Base-by-base conservation (phyloP, 306 rosid species). In the Castanea sativa region DNA sequence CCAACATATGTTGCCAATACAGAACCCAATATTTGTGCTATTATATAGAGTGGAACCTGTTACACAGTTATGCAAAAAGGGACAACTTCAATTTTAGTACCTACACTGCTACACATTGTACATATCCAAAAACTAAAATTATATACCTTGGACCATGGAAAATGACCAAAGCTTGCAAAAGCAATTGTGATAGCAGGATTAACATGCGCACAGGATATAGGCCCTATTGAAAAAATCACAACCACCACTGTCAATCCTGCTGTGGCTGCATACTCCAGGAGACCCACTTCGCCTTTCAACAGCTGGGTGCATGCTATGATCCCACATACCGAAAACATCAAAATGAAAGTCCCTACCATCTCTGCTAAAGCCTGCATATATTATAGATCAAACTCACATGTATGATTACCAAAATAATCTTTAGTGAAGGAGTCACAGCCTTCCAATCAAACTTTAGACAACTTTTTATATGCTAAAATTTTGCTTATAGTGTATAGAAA, bases 161-260 rank as follows among this genome's bases (percentile, higher is more conserved):
- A 89, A 75, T 88, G 88, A 64, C 96, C 97, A n/a, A 87, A 81
- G 64, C 87, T 83, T 65, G 97, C 98, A 74, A 91, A 91, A 78
- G 98, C 97, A 72, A 92, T 43, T 51, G 98, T 94, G 78, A 87
- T 86, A 21, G 98, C 91, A 23, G 97, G 98, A 80, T 94, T 94
- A 74, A 94, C 91, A 82, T 92, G 98, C 1, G 98, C 97, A 81
- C 88, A 91, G 68, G 97, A 94, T 80, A 94, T 89, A 29, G 89
- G 82, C 3, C 91, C 96, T 38, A 89, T 86, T 0, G 94, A 86
- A 88, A 91, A 92, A 38, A 89, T 87, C 35, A 92, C 75, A 58
- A 94, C 97, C 19, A 86, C 83, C 7, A 92, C 93, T n/a, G 98
- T 88, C 83, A 91, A 86, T 73, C 97, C 93, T 70, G 96, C 96